phyloP scores from a whole-genome alignment of 2,329 filamentous ascomycete species.

The Neonectria magnoliae region DNA sequence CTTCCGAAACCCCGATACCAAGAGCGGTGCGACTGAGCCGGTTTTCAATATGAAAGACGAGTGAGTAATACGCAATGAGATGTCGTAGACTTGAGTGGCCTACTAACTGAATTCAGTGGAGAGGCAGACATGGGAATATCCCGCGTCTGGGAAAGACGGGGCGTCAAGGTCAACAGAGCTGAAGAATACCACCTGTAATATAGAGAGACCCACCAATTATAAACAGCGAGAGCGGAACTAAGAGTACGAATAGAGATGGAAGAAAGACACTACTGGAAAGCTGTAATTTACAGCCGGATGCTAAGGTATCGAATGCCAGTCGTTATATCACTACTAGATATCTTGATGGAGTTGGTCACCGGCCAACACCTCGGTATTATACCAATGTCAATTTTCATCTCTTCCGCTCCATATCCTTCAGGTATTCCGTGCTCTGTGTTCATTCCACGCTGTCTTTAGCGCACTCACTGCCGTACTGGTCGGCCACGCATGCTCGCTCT shows the following conservation, averaged over 20 bases:
- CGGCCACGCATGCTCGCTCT: slow-evolving; percentile 30
- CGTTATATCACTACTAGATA: neutral
- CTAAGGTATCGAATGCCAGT: neutral
- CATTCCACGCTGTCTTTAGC: slow-evolving; percentile 6
- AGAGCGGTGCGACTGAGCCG: slow-evolving; percentile 33
- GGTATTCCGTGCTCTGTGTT: neutral
- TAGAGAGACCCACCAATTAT: neutral
- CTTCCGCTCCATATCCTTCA: neutral
- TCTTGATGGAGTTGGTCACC: neutral
- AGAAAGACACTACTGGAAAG: neutral
- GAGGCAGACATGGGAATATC: slow-evolving; percentile 36
- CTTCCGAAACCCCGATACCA: slow-evolving; percentile 36
- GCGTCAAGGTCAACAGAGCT: slow-evolving; percentile 27
- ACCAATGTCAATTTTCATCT: too few relatives aligned
- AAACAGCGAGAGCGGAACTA: too few relatives aligned
- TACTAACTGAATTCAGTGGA: slow-evolving; percentile 5
- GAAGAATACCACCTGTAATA: slow-evolving; percentile 37
- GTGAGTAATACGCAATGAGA: slow-evolving; percentile 23
- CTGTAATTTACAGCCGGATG: neutral
- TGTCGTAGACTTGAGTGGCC: rapidly evolving
- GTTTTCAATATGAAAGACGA: slow-evolving; percentile 35
- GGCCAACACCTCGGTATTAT: too few relatives aligned
- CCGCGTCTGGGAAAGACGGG: slow-evolving; percentile 37
- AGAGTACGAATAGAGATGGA: neutral
- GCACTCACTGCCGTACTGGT: slow-evolving; percentile 7